phyloP scores from a whole-genome alignment of 1,284 basidiomycete genomes.

The Boletus sp. region DNA sequence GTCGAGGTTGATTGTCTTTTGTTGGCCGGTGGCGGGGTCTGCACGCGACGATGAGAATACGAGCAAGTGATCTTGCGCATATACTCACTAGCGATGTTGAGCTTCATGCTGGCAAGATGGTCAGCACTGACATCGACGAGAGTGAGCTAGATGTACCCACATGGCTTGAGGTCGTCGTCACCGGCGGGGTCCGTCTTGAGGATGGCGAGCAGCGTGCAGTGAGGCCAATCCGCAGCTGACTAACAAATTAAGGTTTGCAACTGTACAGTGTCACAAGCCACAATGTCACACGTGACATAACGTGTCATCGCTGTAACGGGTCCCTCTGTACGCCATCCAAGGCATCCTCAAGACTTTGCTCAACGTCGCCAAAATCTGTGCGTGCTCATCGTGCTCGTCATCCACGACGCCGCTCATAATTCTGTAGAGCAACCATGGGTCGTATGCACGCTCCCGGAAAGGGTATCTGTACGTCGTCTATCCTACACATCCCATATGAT shows the following conservation, averaged over 20 bases:
- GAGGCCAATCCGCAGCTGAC: slow-evolving; percentile 11
- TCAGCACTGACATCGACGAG: slow-evolving; percentile 7
- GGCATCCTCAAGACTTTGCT: slow-evolving; percentile 35
- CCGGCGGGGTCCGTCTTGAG: slow-evolving; percentile 35
- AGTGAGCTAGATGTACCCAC: slow-evolving; percentile 16
- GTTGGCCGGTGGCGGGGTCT: slow-evolving; percentile 94
- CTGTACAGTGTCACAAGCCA: slow-evolving; percentile 40
- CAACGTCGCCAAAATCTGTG: slow-evolving; percentile 36
- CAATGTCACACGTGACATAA: slow-evolving; percentile 35
- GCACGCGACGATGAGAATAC: slow-evolving; percentile 22
- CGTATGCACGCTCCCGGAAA: slow-evolving; percentile 98
- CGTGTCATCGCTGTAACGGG: slow-evolving; percentile 13
- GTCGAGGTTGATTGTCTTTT: slow-evolving; percentile 94
- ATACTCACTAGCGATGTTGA: slow-evolving; percentile 91
- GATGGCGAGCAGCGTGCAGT: slow-evolving; percentile 11
- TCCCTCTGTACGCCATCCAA: slow-evolving; percentile 1
- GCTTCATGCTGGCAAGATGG: slow-evolving; percentile 69
- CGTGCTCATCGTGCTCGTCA: slow-evolving; percentile 15
- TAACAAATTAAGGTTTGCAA: slow-evolving; percentile 41
- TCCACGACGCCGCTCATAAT: slow-evolving; percentile 4
- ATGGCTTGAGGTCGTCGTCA: slow-evolving; percentile 35
- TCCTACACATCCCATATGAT: not conserved
- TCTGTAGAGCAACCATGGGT: slow-evolving; percentile 61
- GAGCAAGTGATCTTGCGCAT: not conserved
- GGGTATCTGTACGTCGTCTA: slow-evolving; percentile 79